phyloP scores from a whole-genome alignment of 1,284 basidiomycete genomes.

The Trichosporon sp. region DNA sequence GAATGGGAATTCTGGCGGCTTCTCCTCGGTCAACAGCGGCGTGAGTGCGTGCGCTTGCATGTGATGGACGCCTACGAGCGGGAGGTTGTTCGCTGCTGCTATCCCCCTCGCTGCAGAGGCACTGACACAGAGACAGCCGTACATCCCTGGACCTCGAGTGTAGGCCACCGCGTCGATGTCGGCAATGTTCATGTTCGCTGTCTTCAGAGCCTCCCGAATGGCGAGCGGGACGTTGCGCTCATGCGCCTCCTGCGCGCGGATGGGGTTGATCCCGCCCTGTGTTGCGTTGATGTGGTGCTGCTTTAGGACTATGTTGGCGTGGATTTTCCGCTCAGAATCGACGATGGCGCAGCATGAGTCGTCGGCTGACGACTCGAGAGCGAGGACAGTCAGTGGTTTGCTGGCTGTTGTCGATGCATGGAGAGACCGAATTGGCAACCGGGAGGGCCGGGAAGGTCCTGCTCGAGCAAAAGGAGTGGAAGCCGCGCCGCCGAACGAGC shows the following conservation, averaged over 20 bases:
- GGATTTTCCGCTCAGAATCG: slow-evolving; percentile 59
- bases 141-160: slow-evolving; percentile 83
- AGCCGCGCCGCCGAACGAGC: background rate
- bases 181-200: slow-evolving; percentile 57
- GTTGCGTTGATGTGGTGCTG: slow-evolving; percentile 56
- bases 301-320: slow-evolving; percentile 74
- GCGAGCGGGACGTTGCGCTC: slow-evolving; percentile 68
- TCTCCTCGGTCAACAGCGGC: slow-evolving; percentile 60
- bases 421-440: background rate
- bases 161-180: slow-evolving; percentile 83
- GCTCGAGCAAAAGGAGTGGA: background rate
- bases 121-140: slow-evolving; percentile 69
- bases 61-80: slow-evolving; percentile 83
- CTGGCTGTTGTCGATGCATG: background rate
- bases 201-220: slow-evolving; percentile 60
- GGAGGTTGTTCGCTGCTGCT: slow-evolving; percentile 68
- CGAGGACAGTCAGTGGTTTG: slow-evolving; percentile 59
- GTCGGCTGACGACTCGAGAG: slow-evolving; percentile 73
- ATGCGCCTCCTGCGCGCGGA: slow-evolving; percentile 64
- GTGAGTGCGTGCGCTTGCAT: slow-evolving; percentile 97
- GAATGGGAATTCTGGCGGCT: slow-evolving; percentile 71
- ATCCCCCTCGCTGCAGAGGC: slow-evolving; percentile 73
- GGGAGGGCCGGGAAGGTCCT: background rate
- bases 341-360: slow-evolving; percentile 83
- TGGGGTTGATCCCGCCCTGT: slow-evolving; percentile 79